Base-by-base conservation (phyloP, 768 basidiomycete species). In the Gymnopilus junonius region DNA sequence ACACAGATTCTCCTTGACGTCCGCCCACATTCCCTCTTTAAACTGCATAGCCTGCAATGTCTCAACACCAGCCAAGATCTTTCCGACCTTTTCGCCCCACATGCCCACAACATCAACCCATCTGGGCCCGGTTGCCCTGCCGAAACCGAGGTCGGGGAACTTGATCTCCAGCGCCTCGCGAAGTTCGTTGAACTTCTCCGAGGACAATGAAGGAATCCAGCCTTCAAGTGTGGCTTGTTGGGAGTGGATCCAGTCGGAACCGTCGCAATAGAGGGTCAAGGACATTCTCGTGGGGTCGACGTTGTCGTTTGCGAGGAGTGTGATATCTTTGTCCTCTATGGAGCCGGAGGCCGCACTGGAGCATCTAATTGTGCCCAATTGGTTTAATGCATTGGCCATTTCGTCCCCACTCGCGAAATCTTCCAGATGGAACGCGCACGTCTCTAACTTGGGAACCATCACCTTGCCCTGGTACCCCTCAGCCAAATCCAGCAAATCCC, bases 371-470 rank as follows among this genome's bases (percentile, higher is more conserved):
- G 32, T 21, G 20, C 65, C 68, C 15, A 69, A 20, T 4, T 27
- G 48, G 40, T 64, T 66, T 25, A 69, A 25, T 6, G 63, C 61
- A 14, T 60, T 56, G 10, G 42, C 39, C 0, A 58, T 51, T 25
- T 57, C 58, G n/a, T 58, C 40, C 3, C 12, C n/a, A 4, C 35
- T 42, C n/a, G 62, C 35, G n/a, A 59, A 4, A 27, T 62, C 32
- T 10, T 65, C 65, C 7, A 55, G 8, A 46, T 58, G 64, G 39
- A 69, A 66, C 25, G 42, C 31, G 35, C 65, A 66, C 2, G 42
- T 62, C 48, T 69, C 63, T 12, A 69, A 34, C 8, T 46, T 35
- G 1, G 68, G 68, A 2, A 55, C 65, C 14, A 69, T 53, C 2
- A 50, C 56, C 8, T 20, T 34, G 8, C 55, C 29, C 14, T 25